phyloP scores from a whole-genome alignment of 2,329 filamentous ascomycete species.

The Trematosphaeria pertusa region DNA sequence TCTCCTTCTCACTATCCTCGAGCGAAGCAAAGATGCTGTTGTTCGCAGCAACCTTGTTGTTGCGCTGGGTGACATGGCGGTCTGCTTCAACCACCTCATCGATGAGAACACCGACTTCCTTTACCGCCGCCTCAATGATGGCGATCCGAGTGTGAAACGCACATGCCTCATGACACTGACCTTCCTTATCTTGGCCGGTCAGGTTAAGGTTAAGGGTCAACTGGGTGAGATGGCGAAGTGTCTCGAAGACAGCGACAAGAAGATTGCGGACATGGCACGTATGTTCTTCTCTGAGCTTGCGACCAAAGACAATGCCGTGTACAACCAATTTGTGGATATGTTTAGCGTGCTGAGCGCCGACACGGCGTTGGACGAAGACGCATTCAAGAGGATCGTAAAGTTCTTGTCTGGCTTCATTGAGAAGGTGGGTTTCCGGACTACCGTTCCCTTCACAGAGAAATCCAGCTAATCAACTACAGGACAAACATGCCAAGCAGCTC shows the following conservation, averaged over 20 bases:
- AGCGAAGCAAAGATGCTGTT: constrained; percentile 88
- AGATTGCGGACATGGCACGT: constrained; percentile 88
- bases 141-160: constrained; percentile 88
- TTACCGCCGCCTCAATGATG: constrained; percentile 89
- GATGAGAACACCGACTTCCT: constrained; percentile 99
- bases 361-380: constrained; percentile 79
- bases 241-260: constrained; percentile 92
- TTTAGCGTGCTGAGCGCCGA: constrained; percentile 91
- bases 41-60: constrained; percentile 97
- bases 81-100: constrained; percentile 98
- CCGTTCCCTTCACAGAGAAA: neutral
- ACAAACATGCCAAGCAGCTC: constrained; percentile 95
- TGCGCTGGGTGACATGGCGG: constrained; percentile 96
- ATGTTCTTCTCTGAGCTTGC: constrained; percentile 99
- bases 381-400: constrained; percentile 84
- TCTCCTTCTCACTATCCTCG: constrained; percentile 96
- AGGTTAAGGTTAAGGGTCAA: constrained; percentile 99
- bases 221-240: constrained; percentile 99
- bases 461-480: constrained; percentile 60
- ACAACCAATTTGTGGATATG: constrained; percentile 99
- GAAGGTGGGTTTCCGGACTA: constrained; percentile 69
- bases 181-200: constrained; percentile 93
- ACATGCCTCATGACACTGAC: constrained; percentile 99
- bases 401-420: constrained; percentile 97
- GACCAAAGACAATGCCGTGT: constrained; percentile 98